These are phyloP conservation scores for Antrodiella citrinella DNA, from an alignment of 768 basidiomycete species.

Conservation along the genomic window DNA sequence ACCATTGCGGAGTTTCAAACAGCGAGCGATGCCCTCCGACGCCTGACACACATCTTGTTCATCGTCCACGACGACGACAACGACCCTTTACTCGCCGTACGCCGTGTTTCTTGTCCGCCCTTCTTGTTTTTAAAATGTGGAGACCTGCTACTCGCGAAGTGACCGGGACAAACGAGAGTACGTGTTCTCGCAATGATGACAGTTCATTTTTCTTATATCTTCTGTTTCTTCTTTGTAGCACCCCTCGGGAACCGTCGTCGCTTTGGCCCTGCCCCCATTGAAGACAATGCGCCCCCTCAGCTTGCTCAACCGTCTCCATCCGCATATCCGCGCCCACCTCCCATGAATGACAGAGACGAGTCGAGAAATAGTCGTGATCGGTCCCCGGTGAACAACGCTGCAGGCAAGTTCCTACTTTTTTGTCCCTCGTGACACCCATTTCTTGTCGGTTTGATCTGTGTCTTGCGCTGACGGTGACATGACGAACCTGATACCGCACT, in stretches of 20 bases:
- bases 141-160: constrained; percentile 84
- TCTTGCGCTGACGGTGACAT: constrained; percentile 10
- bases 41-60: constrained; percentile 9
- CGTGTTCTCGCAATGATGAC: constrained; percentile 19
- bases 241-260: constrained; percentile 85
- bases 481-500: constrained; percentile 8
- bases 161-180: constrained; percentile 89
- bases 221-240: constrained; percentile 28
- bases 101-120: constrained; percentile 13
- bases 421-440: constrained; percentile 1
- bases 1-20: constrained; percentile 11
- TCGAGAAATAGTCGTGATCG: constrained; percentile 62
- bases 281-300: constrained; percentile 76
- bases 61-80: constrained; percentile 1
- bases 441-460: constrained; percentile 1
- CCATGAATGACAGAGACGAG: constrained; percentile 42
- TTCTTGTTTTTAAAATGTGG: constrained; percentile 58
- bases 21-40: constrained; percentile 2
- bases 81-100: constrained; percentile 9
- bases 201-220: constrained; percentile 4
- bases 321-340: constrained; percentile 64
- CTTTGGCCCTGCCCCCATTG: constrained; percentile 81
- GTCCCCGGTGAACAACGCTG: constrained; percentile 42
- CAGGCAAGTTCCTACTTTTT: constrained; percentile 55
- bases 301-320: constrained; percentile 84